A percentile compares a stretch with the other conserved stretches of the same genome.
These are phyloP conservation scores for Prunus kanzakura DNA, from an alignment of 306 rosid genomes.

Conservation along the genomic window DNA sequence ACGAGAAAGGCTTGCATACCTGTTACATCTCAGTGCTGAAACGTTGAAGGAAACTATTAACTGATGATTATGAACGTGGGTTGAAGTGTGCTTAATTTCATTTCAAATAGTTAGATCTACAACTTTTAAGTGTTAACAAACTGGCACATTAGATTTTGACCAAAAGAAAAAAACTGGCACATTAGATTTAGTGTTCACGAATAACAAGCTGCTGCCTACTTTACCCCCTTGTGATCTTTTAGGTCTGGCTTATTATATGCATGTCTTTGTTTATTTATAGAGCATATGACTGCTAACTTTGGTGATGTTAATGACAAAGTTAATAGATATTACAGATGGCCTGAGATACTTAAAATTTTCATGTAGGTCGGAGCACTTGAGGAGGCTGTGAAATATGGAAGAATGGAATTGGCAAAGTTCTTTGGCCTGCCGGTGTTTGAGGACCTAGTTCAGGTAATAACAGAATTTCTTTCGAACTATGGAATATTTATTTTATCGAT, in stretches of 20 bases:
- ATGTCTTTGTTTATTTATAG: neutral
- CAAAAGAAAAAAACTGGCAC: neutral
- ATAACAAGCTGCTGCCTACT: neutral
- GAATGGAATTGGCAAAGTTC: slow-evolving; percentile 66
- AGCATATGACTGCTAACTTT: neutral
- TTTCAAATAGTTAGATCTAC: neutral
- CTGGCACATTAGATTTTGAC: neutral
- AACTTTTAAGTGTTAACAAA: neutral
- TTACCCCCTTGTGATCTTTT: neutral
- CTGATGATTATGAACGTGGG: neutral
- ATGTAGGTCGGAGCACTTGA: slow-evolving; percentile 79
- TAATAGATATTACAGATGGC: neutral
- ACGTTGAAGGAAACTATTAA: neutral
- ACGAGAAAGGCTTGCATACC: neutral
- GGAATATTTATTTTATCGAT: neutral
- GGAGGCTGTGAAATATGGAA: slow-evolving; percentile 89
- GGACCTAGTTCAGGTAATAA: slow-evolving; percentile 75
- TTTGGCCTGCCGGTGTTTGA: slow-evolving; percentile 61
- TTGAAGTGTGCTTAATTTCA: neutral
- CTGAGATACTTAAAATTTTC: slow-evolving; percentile 20
- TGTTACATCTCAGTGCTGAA: neutral
- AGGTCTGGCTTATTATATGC: neutral
- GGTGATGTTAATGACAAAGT: neutral
- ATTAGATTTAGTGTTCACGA: neutral
- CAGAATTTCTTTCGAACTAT: neutral